Conservation (phyloP, 2,329 filamentous ascomycete genomes). For the Pseudogymnoascus sp. region DNA sequence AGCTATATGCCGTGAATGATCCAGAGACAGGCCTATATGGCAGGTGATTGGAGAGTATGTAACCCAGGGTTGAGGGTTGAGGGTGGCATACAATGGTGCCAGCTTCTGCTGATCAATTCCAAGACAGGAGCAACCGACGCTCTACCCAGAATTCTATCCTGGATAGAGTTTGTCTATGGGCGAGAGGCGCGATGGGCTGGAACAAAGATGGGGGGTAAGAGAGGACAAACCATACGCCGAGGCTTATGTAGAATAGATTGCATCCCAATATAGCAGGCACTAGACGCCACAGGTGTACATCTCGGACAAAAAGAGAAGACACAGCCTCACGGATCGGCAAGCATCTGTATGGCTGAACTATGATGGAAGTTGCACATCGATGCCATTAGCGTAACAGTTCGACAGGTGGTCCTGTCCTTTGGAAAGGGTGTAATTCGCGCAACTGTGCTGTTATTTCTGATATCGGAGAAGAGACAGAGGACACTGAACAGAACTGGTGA, state of each 20-base stretch:
- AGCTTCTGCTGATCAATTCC: not conserved
- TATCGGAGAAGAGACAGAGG: not conserved
- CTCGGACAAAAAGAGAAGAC: not conserved
- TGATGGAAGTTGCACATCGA: not conserved
- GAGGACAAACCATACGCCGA: conserved; percentile 2
- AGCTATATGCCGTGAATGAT: not conserved
- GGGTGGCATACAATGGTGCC: not conserved
- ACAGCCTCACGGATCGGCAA: not conserved
- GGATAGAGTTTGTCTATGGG: conserved; percentile 1
- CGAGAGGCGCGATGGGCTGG: not conserved
- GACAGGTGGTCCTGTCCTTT: not conserved
- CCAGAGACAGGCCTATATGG: not conserved
- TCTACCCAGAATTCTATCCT: not conserved
- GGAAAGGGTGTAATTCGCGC: not conserved
- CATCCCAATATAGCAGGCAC: not conserved
- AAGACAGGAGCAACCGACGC: not conserved
- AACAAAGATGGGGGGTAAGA: not conserved
- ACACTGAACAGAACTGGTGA: not conserved
- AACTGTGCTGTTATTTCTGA: not conserved
- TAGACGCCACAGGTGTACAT: not conserved
- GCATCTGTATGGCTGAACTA: not conserved
- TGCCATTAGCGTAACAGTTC: not conserved
- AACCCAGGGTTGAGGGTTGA: not conserved
- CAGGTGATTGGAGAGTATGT: not conserved
- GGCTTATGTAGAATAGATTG: not conserved